Evolutionary conservation across 2,329 filamentous ascomycete genomes (phyloP).

Genomic region (Rachicladosporium sp.): DNA sequence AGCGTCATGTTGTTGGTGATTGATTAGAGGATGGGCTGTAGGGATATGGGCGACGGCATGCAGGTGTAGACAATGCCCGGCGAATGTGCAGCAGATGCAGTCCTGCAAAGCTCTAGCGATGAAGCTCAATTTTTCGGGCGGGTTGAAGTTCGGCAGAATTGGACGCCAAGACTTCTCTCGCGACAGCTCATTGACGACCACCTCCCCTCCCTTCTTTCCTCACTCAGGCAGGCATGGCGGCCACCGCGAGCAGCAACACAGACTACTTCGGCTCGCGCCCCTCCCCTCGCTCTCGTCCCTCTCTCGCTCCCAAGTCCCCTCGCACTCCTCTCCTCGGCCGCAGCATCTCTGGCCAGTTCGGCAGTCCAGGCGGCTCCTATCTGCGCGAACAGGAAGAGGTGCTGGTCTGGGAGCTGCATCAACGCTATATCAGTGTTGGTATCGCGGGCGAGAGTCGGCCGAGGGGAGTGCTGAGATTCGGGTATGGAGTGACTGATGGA

Average conservation of each 20-base stretch:
- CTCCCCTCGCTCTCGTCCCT: conserved; percentile 2
- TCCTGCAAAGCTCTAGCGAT: too few relatives aligned
- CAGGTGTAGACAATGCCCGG: too few relatives aligned
- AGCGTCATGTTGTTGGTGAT: conserved; percentile 29
- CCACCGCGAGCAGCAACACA: background rate
- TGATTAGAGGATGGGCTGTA: too few relatives aligned
- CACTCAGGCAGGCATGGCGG: background rate
- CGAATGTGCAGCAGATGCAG: too few relatives aligned
- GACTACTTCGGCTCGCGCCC: conserved; percentile 6
- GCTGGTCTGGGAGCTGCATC: conserved; percentile 70
- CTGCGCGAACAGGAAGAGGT: conserved; percentile 66
- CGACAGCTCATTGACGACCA: too few relatives aligned
- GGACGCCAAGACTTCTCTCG: too few relatives aligned
- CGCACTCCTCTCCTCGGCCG: conserved; percentile 48
- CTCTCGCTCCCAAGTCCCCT: conserved; percentile 35
- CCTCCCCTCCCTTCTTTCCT: too few relatives aligned
- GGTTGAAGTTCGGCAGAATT: too few relatives aligned
- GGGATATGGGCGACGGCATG: too few relatives aligned
- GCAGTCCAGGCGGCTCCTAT: conserved; percentile 38
- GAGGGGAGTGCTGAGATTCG: conserved; percentile 55
- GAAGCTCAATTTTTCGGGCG: too few relatives aligned
- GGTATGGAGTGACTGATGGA: conserved; percentile 1
- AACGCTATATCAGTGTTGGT: conserved; percentile 65
- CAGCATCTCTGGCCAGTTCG: conserved; percentile 47
- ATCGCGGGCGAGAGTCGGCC: conserved; percentile 75